These are phyloP conservation scores for Phytopythium montanum DNA, from an alignment of 352 stramenopile species.

Conservation along the genomic window DNA sequence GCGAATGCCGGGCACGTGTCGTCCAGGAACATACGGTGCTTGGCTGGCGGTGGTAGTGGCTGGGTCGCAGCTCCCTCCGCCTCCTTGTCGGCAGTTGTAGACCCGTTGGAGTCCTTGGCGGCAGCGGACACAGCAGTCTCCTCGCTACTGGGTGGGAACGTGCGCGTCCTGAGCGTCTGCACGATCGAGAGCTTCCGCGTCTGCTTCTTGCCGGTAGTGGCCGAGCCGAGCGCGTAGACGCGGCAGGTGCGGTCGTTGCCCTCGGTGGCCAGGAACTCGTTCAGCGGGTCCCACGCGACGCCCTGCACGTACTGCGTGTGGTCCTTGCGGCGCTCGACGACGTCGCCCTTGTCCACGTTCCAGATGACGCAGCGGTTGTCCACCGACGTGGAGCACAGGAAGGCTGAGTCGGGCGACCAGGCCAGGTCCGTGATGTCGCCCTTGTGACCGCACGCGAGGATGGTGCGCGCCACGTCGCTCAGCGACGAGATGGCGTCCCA, in stretches of 20 bases:
- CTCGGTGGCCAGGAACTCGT: constrained; percentile 92
- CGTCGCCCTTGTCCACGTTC: constrained; percentile 71
- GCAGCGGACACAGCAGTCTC: background rate
- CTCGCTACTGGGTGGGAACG: constrained; percentile 27
- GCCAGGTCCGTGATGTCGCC: constrained; percentile 91
- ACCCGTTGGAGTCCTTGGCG: background rate
- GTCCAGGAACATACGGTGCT: constrained; percentile 91
- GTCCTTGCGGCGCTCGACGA: constrained; percentile 87
- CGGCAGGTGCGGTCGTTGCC: constrained; percentile 94
- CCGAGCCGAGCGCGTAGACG: constrained; percentile 80
- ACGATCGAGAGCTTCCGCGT: constrained; percentile 71
- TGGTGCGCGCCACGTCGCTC: constrained; percentile 71
- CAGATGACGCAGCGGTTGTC: constrained; percentile 92
- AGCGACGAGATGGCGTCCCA: constrained; percentile 79
- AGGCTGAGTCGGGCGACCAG: constrained; percentile 90
- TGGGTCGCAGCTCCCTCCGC: constrained; percentile 7
- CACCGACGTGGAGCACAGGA: constrained; percentile 90
- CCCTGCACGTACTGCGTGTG: constrained; percentile 97
- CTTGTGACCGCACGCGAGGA: constrained; percentile 81
- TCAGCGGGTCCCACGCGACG: constrained; percentile 94
- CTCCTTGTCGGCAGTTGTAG: background rate
- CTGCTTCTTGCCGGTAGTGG: constrained; percentile 61
- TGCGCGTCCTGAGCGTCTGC: constrained; percentile 74
- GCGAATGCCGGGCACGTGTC: constrained; percentile 95
- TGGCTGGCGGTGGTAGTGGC: constrained; percentile 14